Conservation (phyloP, 164 flowering plant genomes). For the Magnolia kwangsiensis region DNA sequence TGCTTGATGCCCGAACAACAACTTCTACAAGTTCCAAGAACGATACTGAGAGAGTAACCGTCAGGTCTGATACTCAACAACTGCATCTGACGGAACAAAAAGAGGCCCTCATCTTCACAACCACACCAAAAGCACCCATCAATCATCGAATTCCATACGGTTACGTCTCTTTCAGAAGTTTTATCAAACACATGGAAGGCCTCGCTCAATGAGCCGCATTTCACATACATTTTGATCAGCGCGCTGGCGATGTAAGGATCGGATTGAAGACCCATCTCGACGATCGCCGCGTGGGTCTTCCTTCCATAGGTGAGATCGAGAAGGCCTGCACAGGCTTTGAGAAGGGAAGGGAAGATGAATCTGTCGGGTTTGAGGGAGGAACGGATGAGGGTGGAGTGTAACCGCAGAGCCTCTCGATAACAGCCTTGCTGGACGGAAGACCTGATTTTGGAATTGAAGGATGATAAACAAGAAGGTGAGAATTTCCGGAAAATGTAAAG, state of each 20-base stretch:
- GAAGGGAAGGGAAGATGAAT: conserved; percentile 53
- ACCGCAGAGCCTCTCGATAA: conserved; percentile 33
- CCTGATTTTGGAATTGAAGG: conserved; percentile 28
- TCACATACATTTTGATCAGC: conserved; percentile 49
- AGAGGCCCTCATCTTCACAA: conserved; percentile 28
- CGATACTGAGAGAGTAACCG: conserved; percentile 46
- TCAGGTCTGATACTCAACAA: conserved; percentile 40
- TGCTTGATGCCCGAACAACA: conserved; percentile 2
- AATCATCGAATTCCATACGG: conserved; percentile 61
- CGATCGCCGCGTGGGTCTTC: conserved; percentile 37
- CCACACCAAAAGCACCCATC: conserved; percentile 51
- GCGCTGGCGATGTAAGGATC: conserved; percentile 53
- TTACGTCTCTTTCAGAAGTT: conserved; percentile 36
- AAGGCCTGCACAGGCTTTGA: conserved; percentile 50
- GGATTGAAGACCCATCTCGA: conserved; percentile 36
- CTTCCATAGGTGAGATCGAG: conserved; percentile 36
- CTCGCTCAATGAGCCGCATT: conserved; percentile 41
- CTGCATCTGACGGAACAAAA: conserved; percentile 47
- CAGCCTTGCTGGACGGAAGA: conserved; percentile 32
- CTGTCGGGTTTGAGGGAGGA: conserved; percentile 18
- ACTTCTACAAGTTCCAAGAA: conserved; percentile 32
- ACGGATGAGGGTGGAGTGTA: not conserved
- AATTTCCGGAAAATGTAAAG: not conserved
- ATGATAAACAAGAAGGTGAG: not conserved
- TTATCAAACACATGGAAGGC: conserved; percentile 54